Evolutionary conservation across 148 eudicot species (phyloP).

Genomic region (Silene conica): DNA sequence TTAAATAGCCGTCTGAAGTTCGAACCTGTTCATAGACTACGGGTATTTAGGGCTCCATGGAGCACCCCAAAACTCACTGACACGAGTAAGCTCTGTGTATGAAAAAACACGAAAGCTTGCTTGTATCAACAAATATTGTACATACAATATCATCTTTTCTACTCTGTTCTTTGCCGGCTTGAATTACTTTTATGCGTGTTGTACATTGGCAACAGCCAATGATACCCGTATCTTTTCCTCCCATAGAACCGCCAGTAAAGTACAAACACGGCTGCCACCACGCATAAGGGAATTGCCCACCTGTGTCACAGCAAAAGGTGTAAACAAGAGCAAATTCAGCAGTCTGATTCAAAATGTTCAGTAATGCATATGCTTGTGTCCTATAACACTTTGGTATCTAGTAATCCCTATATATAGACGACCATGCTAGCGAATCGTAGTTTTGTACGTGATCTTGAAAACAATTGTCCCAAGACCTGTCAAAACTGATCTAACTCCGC

Average conservation of each 20-base stretch:
- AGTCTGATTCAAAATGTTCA: not conserved
- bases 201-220: constrained; percentile 70
- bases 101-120: constrained; percentile 24
- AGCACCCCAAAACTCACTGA: constrained; percentile 10
- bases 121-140: constrained; percentile 12
- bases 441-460: too few species aligned
- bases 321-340: not conserved
- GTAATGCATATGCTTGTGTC: not conserved
- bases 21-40: constrained; percentile 14
- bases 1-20: not conserved
- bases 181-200: constrained; percentile 45
- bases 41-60: constrained; percentile 17
- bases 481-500: too few species aligned
- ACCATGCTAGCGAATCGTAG: too few species aligned
- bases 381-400: not conserved
- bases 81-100: constrained; percentile 19
- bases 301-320: constrained; percentile 31
- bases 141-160: constrained; percentile 14
- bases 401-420: not conserved
- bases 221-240: constrained; percentile 58
- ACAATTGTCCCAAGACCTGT: too few species aligned
- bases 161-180: constrained; percentile 66
- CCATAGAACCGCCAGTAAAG: constrained; percentile 91
- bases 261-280: constrained; percentile 39
- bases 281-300: constrained; percentile 83